Evolutionary conservation across 108 stramenopile genomes (phyloP).

Genomic region (Hondaea fermentalgiana): DNA sequence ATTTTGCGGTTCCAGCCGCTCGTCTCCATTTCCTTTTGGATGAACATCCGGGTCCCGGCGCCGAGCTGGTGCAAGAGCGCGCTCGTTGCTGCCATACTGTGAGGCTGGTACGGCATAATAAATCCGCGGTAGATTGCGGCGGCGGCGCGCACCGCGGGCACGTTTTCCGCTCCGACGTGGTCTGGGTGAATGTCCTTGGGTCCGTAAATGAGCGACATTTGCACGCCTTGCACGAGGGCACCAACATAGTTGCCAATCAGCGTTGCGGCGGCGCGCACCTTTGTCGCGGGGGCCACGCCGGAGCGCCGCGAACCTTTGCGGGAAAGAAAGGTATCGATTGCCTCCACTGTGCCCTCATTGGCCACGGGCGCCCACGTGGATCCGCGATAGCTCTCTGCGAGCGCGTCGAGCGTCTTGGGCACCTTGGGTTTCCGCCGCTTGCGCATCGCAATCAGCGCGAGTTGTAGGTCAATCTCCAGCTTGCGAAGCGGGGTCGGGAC

Average conservation of each 20-base stretch:
- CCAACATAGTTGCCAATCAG: not conserved
- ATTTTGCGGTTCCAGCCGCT: not conserved
- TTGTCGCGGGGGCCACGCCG: not conserved
- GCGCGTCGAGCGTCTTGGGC: not conserved
- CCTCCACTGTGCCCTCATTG: not conserved
- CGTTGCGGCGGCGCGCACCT: not conserved
- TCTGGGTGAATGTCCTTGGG: not conserved
- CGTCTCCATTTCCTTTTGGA: not conserved
- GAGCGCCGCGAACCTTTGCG: not conserved
- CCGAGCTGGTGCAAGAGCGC: not conserved
- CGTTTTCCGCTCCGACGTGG: not conserved
- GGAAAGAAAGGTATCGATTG: not conserved
- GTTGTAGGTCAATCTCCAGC: not conserved
- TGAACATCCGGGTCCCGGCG: not conserved
- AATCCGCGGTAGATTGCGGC: not conserved
- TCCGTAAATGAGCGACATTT: not conserved
- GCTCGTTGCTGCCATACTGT: not conserved
- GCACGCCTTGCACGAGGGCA: not conserved
- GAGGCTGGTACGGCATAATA: not conserved
- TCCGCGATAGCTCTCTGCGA: not conserved
- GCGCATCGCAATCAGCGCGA: not conserved
- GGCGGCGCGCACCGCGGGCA: not conserved
- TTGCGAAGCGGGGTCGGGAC: not conserved
- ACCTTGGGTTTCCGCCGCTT: not conserved
- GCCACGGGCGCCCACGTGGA: not conserved